These are phyloP conservation scores for Fusarium dlaminii DNA, from an alignment of 2,329 filamentous ascomycete genomes.

Conservation along the genomic window DNA sequence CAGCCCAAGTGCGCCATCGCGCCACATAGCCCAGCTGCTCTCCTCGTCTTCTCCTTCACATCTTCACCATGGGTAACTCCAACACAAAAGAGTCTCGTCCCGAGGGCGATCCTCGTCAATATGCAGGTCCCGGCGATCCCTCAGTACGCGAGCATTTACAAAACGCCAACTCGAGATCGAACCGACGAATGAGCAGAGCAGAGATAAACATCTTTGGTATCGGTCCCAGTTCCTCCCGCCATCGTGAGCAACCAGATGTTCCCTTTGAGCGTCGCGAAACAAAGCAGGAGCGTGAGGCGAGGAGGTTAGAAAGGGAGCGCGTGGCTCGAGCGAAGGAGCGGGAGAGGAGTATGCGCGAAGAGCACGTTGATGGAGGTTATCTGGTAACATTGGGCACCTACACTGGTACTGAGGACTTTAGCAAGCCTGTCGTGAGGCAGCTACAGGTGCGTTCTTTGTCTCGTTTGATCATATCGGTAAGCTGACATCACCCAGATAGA, in stretches of 20 bases:
- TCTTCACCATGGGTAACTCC: slow-evolving; percentile 51
- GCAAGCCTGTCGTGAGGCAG: slow-evolving; percentile 86
- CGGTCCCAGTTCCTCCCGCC: slow-evolving; percentile 49
- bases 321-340: slow-evolving; percentile 80
- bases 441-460: slow-evolving; percentile 74
- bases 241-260: slow-evolving; percentile 52
- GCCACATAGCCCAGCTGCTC: slow-evolving; percentile 14
- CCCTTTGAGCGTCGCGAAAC: slow-evolving; percentile 80
- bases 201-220: slow-evolving; percentile 60
- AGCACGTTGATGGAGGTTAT: slow-evolving; percentile 93
- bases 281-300: slow-evolving; percentile 88
- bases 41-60: slow-evolving; percentile 10
- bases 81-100: slow-evolving; percentile 53
- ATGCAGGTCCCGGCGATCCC: slow-evolving; percentile 35
- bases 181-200: slow-evolving; percentile 50
- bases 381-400: slow-evolving; percentile 95
- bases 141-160: slow-evolving; percentile 37
- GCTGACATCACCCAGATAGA: slow-evolving; percentile 75
- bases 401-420: slow-evolving; percentile 91
- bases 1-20: slow-evolving; percentile 30
- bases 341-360: slow-evolving; percentile 88
- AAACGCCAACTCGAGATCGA: slow-evolving; percentile 33
- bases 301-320: slow-evolving; percentile 84
- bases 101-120: slow-evolving; percentile 38
- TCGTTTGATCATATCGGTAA: not conserved